Evolutionary conservation across 805 yeast species (phyloP), one percentile per base, ranked within the genome.

Genomic region (Cyberlindnera suaveolens): DNA sequence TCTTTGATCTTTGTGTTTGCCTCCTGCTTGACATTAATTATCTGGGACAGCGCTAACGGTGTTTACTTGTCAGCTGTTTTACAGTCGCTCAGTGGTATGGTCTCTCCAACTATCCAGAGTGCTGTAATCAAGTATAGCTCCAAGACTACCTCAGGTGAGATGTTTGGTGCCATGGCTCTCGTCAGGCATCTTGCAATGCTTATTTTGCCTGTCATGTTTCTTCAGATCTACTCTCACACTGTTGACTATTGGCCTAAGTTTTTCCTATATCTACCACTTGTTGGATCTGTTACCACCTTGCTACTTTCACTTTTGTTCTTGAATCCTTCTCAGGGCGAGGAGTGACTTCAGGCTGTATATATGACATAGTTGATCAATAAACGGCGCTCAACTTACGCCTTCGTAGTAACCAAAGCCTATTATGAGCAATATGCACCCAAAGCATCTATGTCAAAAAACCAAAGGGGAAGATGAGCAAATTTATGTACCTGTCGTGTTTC

Each of bases 121-220:
- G 44, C 50, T 3, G 45, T 52, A 3, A 39, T 42, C 17, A 52
- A 52, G 30, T 52, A 50, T 30, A 37, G 48, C 4, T 43, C 46
- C 17, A 47, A 45, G 34, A 44, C 52, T 3, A 46, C 50, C 9
- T 39, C 52, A 2, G 57, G 57, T 19, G 57, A 53, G 23, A 49
- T 51, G 57, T 51, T 53, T 43, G 57, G 55, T 15, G 49, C 53
- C 4, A 49, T 53, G 38, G 57, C 57, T 1, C 18, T 51, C 8
- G 32, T 51, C 10, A 45, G 57, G 37, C 57, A 52, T 37, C 20
- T 49, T 30, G 51, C 50, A 0, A 52, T 52, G 57, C 32, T 51
- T 4, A 11, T 47, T 3, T 20, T 45, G 5, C 56, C 57, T 4
- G 44, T 39, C 6, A 18, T 47, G n/a, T 49, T 51, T 31, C 34